These are phyloP conservation scores for Penicillium digitatum DNA, from an alignment of 2,329 filamentous ascomycete species.

Conservation along the genomic window DNA sequence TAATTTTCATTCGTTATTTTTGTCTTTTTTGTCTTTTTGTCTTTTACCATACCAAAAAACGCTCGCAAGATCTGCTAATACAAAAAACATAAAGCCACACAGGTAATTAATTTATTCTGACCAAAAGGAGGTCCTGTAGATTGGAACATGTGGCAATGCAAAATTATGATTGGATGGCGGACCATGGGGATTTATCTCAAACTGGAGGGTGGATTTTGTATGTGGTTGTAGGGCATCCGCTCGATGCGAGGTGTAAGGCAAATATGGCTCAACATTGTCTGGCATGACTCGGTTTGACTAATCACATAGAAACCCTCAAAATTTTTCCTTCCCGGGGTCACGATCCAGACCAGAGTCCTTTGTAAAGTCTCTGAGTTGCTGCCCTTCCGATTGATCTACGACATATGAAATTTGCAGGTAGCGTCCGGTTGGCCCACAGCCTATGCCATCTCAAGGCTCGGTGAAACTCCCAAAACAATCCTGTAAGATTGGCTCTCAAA, in stretches of 20 bases:
- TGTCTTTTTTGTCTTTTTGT: neutral
- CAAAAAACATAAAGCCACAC: neutral
- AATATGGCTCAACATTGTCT: neutral
- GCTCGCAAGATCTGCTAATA: neutral
- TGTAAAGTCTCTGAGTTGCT: constrained; percentile 1
- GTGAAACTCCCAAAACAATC: neutral
- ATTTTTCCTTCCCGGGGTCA: neutral
- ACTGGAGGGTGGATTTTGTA: neutral
- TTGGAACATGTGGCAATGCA: neutral
- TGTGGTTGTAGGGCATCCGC: neutral
- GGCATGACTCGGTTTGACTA: neutral
- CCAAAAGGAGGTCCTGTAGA: neutral
- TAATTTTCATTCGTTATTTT: neutral
- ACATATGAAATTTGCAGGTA: constrained; percentile 1
- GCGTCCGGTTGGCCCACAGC: neutral
- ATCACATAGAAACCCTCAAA: neutral
- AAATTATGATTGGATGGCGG: neutral
- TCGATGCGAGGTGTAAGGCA: neutral
- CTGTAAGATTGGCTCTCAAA: neutral
- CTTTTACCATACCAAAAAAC: neutral
- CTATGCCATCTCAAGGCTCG: neutral
- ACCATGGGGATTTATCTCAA: neutral
- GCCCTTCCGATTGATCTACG: constrained; percentile 6
- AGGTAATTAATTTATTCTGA: neutral
- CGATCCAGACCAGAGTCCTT: neutral